Evolutionary conservation across 176 grass and related monocot species (phyloP), one percentile per base, ranked within the genome.

Genomic region (Tuctoria greenei): DNA sequence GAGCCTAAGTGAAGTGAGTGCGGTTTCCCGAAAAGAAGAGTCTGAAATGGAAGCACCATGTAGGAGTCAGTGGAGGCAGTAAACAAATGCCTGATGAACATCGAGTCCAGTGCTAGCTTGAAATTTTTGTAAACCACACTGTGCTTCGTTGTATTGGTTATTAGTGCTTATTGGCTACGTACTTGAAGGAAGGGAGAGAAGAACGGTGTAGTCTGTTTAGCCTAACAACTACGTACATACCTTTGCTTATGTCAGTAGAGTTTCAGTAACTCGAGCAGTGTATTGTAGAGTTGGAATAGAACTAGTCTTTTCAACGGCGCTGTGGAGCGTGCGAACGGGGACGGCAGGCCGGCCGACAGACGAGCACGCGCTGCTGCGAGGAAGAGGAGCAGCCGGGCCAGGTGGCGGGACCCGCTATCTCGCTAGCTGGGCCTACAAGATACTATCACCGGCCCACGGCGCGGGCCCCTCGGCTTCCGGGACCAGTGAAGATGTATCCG

Each of bases 321-420:
- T 69, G 80, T 75, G 65, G 81, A 55, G 75, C 69, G 71, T 74
- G 75, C 56, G 75, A 76, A 46, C 10, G 36, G 42, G 47, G 16
- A 3, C 3, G 31, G 31, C 31, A 3, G 3, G 31, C 31, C 78
- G 7, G 76, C 76, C 75, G 86, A 88, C 81, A 84, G 28, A 27
- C 45, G 16, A 24, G 86, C 86, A 88, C 86, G 76, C 86, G 86
- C 81, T 80, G 86, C 86, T 81, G 81, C 56, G 39, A 47, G 57
- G 24, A 18, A 41, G 71, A 80, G 69, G 75, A 42, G 81, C 81
- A 71, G 57, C 60, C 75, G 27, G 80, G 54, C 37, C 86, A 75
- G 69, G 21, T 47, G 75, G 64, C 20, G 86, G 86, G 81, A 21
- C 81, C 86, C 64, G 28, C 70, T 5, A n/a, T 8, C 4, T 45